phyloP scores from a whole-genome alignment of 1,139 yeast species.

The Geotrichum aggregatum region DNA sequence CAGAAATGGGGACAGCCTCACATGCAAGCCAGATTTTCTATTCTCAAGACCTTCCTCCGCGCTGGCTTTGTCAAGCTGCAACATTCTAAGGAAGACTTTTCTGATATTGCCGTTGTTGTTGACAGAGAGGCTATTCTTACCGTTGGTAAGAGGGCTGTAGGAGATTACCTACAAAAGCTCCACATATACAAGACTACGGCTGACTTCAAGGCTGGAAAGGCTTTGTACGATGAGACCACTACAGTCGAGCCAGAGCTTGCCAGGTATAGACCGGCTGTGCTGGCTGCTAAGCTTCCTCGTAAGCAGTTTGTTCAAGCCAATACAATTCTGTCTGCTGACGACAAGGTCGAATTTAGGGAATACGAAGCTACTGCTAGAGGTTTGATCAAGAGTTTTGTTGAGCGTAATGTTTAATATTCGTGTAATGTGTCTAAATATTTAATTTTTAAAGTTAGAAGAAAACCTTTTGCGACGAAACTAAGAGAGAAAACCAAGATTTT shows the following conservation, averaged over 20 bases:
- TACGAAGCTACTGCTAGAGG: conserved; percentile 74
- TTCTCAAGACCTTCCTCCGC: conserved; percentile 66
- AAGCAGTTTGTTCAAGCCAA: conserved; percentile 82
- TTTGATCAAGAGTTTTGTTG: conserved; percentile 70
- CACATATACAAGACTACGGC: conserved; percentile 79
- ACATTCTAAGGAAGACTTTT: conserved; percentile 46
- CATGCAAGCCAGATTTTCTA: conserved; percentile 87
- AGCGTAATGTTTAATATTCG: conserved; percentile 54
- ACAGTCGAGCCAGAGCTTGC: conserved; percentile 61
- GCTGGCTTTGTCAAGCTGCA: conserved; percentile 59
- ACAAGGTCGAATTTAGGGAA: conserved; percentile 55
- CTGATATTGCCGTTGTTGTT: conserved; percentile 57
- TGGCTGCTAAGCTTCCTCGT: conserved; percentile 72
- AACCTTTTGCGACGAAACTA: too few species aligned
- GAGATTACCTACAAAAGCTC: conserved; percentile 63
- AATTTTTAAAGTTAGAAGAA: too few species aligned
- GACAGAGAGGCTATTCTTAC: conserved; percentile 60
- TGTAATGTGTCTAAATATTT: too few species aligned
- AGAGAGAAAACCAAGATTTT: too few species aligned
- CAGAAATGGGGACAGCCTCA: conserved; percentile 94
- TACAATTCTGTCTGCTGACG: conserved; percentile 44
- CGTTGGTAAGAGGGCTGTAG: conserved; percentile 68
- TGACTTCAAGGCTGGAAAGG: conserved; percentile 59
- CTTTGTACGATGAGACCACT: conserved; percentile 62
- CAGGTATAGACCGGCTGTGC: conserved; percentile 60